Evolutionary conservation across 83 land plant species (phyloP).

Genomic region (Picea abies): DNA sequence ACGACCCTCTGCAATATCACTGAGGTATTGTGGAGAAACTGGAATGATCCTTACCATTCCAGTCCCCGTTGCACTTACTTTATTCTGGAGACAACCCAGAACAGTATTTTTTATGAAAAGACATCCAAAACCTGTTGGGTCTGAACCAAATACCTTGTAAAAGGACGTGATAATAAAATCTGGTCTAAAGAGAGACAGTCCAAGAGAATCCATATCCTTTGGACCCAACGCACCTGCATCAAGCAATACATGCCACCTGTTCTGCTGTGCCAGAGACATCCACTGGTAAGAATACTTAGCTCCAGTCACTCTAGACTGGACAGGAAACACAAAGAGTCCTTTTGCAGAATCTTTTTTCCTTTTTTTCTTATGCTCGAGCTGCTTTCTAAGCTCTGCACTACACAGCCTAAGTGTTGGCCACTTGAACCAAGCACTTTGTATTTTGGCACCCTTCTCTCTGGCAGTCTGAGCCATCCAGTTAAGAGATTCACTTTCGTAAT

Average conservation of each 20-base stretch:
- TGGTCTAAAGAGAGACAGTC: constrained; percentile 53
- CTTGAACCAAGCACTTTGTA: constrained; percentile 40
- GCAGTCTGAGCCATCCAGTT: constrained; percentile 50
- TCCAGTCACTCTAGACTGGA: constrained; percentile 49
- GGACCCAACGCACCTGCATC: constrained; percentile 62
- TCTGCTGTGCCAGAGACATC: constrained; percentile 58
- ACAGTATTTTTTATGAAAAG: constrained; percentile 47
- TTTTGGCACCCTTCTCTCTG: constrained; percentile 41
- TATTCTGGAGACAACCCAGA: constrained; percentile 30
- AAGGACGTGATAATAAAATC: constrained; percentile 57
- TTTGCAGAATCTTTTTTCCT: constrained; percentile 23
- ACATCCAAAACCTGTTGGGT: constrained; percentile 62
- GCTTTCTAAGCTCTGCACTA: constrained; percentile 28
- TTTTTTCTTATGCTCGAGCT: constrained; percentile 11
- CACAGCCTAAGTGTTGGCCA: constrained; percentile 45
- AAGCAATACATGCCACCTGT: constrained; percentile 52
- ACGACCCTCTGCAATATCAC: constrained; percentile 7
- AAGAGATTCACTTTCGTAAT: constrained; percentile 49
- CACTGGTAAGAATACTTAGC: constrained; percentile 60
- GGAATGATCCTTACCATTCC: constrained; percentile 53
- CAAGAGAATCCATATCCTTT: constrained; percentile 63
- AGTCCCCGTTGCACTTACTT: constrained; percentile 22
- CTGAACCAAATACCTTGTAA: constrained; percentile 56
- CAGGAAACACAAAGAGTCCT: constrained; percentile 55
- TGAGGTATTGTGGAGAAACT: constrained; percentile 20